Base-by-base conservation (phyloP, 2,329 filamentous ascomycete species). In the Penicillium sp. region DNA sequence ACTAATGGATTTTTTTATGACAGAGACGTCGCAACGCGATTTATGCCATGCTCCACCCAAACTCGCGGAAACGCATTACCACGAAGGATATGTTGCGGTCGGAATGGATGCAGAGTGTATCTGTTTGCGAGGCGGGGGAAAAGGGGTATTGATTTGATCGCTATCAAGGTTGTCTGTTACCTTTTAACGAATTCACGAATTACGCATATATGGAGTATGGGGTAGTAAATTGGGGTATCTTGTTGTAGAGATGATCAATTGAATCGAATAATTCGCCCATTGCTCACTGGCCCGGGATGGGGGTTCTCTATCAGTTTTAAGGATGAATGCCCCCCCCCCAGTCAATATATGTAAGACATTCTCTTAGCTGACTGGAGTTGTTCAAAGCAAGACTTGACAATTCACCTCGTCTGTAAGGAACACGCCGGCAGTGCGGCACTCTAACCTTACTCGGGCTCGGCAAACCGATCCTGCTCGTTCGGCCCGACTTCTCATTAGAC, bases 401-500 rank as follows among this genome's bases (percentile, higher is more conserved):
- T 17, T 12, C 17, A 1, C 37, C 15, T 40, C 9, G 37, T 17
- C 37, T 6, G 37, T 40, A 40, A 40, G 17, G 17, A 40, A n/a
- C 17, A 40, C 19, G 17, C 35, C 35, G 30, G 30, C 30, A 33
- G 4, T 28, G 4, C 28, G 28, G 28, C 28, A 7, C 28, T 28
- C 28, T 28, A 28, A n/a, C 5, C n/a, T 15, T 24, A 15, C 19
- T 28, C 33, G 75, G 75, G 65, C 26, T 76, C 69, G 17, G 70
- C 68, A 2, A 78, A 75, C 6, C 68, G 68, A 15, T 76, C 64
- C 1, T 79, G 71, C 55, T 80, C 77, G 69, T 24, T 70, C 65
- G 58, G 82, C 82, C 61, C 86, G 81, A n/a, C 85, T 82, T 4
- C 82, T 82, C 65, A 87, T 87, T 88, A 88, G 1, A 88, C 85